Evolutionary conservation across 2,329 filamentous ascomycete genomes (phyloP), one percentile per base, ranked within the genome.

Genomic region (Epichloe uncinata): DNA sequence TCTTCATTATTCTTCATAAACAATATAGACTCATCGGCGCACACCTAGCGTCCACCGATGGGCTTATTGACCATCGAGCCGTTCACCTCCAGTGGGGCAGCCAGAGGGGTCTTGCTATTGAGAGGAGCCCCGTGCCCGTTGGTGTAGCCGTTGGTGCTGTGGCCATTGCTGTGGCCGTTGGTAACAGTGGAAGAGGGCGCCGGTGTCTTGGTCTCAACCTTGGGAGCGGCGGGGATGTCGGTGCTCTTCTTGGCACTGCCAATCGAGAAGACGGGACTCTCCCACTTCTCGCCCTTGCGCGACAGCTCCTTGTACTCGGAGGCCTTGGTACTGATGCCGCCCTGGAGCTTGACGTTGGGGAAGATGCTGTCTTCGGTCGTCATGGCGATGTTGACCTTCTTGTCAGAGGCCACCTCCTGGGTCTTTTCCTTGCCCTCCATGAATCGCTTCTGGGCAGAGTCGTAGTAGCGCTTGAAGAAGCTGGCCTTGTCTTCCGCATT

Each of bases 291-390:
- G 48, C 93, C 93, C 79, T 93, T 88, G 57, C 73, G 74, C 8
- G 91, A 87, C 51, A 95, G 76, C 20, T 96, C 81, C 71, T 82
- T 87, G 77, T 94, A 97, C 68, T 95, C 88, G 22, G 87, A 94
- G 9, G 91, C 90, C 79, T 95, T 96, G 71, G 81, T 83, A 58
- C 86, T 93, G 65, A 96, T 91, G 50, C 89, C 90, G 22, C 67
- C 68, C 26, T 90, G 89, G 5, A 98, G 75, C 51, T 82, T 77
- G 63, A 98, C 83, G 63, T 91, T 74, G 61, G 87, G 85, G 82
- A 98, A 95, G 56, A 79, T 87, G 56, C 86, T 90, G 62, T 96
- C 87, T 57, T 95, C 79, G 69, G 89, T 81, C 40, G 89, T 67
- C 54, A 68, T 64, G 48, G 66, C 64, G 11, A 68, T 42, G 47